Evolutionary conservation across 139 green algal genomes (phyloP).

Genomic region (Picochlorum costavermella): DNA sequence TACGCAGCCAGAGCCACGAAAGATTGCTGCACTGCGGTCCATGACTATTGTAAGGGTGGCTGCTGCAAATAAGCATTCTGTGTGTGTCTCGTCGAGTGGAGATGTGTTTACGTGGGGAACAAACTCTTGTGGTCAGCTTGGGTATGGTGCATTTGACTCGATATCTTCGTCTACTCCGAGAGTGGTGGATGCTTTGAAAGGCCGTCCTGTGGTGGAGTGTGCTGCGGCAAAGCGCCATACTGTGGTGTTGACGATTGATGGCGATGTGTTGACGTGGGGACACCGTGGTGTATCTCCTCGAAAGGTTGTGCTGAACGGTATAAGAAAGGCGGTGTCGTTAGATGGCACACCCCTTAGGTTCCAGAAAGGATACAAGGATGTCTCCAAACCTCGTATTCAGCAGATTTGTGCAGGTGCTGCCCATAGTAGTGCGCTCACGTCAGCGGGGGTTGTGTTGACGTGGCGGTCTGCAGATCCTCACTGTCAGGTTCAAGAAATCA

Average conservation of each 20-base stretch:
- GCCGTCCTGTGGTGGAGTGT: conserved; percentile 46
- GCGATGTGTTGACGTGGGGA: conserved; percentile 81
- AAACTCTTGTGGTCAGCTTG: conserved; percentile 71
- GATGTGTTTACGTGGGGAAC: conserved; percentile 73
- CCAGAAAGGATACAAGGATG: conserved; percentile 57
- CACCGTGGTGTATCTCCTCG: conserved; percentile 57
- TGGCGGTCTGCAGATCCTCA: conserved; percentile 57
- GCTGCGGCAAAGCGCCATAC: conserved; percentile 85
- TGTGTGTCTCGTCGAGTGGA: conserved; percentile 52
- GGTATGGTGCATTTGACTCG: conserved; percentile 72
- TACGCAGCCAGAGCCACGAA: conserved; percentile 62
- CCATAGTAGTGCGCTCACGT: conserved; percentile 57
- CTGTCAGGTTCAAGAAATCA: conserved; percentile 53
- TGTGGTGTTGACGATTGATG: conserved; percentile 59
- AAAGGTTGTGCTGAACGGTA: conserved; percentile 48
- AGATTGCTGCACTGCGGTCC: conserved; percentile 35
- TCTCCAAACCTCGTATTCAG: conserved; percentile 49
- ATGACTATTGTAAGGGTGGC: conserved; percentile 54
- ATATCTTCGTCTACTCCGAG: conserved; percentile 53
- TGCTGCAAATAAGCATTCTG: conserved; percentile 79
- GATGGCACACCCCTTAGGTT: conserved; percentile 38
- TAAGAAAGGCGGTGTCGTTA: conserved; percentile 5
- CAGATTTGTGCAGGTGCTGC: conserved; percentile 56
- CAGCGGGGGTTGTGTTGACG: conserved; percentile 52
- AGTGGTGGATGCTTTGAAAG: conserved; percentile 71